A percentile compares a stretch with the other conserved stretches of the same genome.
These are phyloP conservation scores for Trypanosoma melophagium DNA, from an alignment of 208 protist species.

Conservation along the genomic window DNA sequence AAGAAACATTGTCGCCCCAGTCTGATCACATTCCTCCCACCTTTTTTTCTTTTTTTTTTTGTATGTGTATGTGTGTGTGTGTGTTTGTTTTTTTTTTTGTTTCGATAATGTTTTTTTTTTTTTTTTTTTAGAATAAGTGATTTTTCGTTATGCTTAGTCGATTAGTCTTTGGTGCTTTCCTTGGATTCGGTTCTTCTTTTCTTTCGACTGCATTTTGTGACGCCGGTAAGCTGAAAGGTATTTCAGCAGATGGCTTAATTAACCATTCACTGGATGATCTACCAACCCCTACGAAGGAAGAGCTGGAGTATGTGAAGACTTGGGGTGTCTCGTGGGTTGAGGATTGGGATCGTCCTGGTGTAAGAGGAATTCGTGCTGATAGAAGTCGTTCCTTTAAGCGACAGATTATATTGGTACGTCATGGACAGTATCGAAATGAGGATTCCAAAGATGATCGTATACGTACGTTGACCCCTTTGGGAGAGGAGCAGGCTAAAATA, in stretches of 20 bases:
- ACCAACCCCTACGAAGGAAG: slow-evolving; percentile 30
- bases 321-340: slow-evolving; percentile 66
- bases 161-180: slow-evolving; percentile 1
- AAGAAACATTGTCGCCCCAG: too few relatives aligned
- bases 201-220: slow-evolving; percentile 14
- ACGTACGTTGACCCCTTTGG: slow-evolving; percentile 50
- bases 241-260: slow-evolving; percentile 33
- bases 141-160: slow-evolving; percentile 14
- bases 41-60: not conserved
- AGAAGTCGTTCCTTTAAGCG: slow-evolving; percentile 24
- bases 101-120: slow-evolving; percentile 6
- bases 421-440: slow-evolving; percentile 82
- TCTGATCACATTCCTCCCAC: too few relatives aligned
- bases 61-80: not conserved
- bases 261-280: slow-evolving; percentile 32
- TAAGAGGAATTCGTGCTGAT: slow-evolving; percentile 16
- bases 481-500: slow-evolving; percentile 52
- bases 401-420: slow-evolving; percentile 78
- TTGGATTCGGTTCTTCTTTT: slow-evolving; percentile 7
- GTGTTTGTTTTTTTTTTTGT: not conserved
- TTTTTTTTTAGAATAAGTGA: slow-evolving; percentile 1
- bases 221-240: not conserved
- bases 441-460: slow-evolving; percentile 35
- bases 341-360: slow-evolving; percentile 59
- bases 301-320: slow-evolving; percentile 48